These are phyloP conservation scores for Chaetomium fimeti DNA, from an alignment of 495 filamentous ascomycete genomes.

Conservation along the genomic window DNA sequence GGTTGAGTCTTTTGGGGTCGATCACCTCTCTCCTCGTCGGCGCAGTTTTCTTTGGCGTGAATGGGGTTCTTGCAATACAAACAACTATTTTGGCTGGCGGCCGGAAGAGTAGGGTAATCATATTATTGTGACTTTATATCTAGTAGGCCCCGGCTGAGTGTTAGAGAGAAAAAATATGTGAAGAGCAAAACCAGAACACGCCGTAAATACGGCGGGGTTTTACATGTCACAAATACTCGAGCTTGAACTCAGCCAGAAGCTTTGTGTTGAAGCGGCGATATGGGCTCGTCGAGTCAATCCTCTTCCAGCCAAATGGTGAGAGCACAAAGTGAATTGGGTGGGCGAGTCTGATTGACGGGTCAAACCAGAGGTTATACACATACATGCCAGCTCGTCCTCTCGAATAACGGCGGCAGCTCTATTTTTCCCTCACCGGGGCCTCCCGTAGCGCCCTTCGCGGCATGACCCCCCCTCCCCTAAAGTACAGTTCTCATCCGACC, in stretches of 20 bases:
- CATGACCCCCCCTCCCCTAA: conserved; percentile 4
- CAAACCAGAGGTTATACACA: conserved; percentile 25
- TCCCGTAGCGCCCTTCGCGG: not conserved
- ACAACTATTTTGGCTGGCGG: not conserved
- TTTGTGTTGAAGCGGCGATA: not conserved
- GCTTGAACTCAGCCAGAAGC: too few relatives aligned
- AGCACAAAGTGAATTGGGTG: not conserved
- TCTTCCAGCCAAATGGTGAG: not conserved
- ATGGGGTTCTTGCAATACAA: not conserved
- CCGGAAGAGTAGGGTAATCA: not conserved
- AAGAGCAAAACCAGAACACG: not conserved
- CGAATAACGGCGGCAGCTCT: not conserved
- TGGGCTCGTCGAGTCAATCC: not conserved
- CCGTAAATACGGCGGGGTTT: not conserved
- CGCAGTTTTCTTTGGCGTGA: not conserved
- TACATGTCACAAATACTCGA: too few relatives aligned
- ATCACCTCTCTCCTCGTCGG: not conserved
- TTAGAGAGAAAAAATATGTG: not conserved
- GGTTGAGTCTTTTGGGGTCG: not conserved
- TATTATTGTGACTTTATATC: not conserved
- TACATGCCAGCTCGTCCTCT: conserved; percentile 19
- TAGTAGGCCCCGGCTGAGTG: not conserved
- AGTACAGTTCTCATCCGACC: conserved; percentile 15
- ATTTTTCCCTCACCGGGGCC: not conserved
- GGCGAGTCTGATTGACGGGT: conserved; percentile 16